A percentile compares a stretch with the other conserved stretches of the same genome.
Evolutionary conservation across 2,329 filamentous ascomycete species (phyloP).

Genomic region (Neonectria hederae): DNA sequence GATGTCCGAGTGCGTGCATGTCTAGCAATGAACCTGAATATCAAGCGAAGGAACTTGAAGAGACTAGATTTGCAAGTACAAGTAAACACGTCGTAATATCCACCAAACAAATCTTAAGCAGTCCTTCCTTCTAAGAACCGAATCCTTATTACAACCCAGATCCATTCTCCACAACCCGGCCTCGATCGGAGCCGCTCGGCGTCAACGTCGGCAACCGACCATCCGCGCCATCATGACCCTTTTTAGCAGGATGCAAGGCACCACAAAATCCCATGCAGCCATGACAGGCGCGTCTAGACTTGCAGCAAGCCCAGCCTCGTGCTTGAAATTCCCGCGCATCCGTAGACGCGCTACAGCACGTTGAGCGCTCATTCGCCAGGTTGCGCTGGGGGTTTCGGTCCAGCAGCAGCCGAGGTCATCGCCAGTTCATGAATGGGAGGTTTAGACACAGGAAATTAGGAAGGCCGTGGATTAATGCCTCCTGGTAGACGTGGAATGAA

Average conservation of each 20-base stretch:
- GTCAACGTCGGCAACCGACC: background rate
- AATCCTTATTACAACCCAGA: too few relatives aligned
- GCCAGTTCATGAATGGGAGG: conserved; percentile 2
- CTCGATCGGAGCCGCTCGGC: background rate
- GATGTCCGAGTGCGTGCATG: background rate
- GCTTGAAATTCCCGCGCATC: background rate
- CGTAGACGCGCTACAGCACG: background rate
- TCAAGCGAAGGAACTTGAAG: background rate
- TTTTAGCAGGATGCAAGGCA: background rate
- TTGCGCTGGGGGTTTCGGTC: background rate
- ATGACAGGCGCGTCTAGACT: background rate
- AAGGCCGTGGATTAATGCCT: background rate
- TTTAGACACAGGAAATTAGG: background rate
- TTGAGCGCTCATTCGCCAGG: background rate
- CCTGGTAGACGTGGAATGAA: background rate
- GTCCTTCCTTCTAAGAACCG: too few relatives aligned
- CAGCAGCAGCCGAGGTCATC: conserved; percentile 14
- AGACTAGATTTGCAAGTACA: background rate
- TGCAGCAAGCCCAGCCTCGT: background rate
- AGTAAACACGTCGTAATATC: background rate
- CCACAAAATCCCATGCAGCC: conserved; percentile 3
- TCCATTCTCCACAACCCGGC: background rate
- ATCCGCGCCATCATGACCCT: background rate
- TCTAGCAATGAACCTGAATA: background rate
- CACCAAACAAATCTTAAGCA: too few relatives aligned